These are phyloP conservation scores for Ogataea siamensis DNA, from an alignment of 805 yeast species.

Conservation along the genomic window DNA sequence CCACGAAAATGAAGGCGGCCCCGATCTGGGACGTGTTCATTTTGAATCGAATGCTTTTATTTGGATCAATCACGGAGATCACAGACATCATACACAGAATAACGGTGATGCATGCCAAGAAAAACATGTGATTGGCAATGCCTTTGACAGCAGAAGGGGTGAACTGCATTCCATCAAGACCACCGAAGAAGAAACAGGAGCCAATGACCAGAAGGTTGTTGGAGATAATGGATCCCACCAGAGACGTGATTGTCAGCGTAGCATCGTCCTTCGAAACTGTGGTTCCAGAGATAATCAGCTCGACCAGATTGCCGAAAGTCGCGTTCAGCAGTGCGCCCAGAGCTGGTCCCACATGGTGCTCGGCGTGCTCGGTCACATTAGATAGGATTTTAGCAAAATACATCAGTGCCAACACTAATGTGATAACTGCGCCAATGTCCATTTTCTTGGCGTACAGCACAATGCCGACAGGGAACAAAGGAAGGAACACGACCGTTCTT, in stretches of 20 bases:
- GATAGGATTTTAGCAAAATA: constrained; percentile 19
- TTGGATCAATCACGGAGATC: constrained; percentile 15
- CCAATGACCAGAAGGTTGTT: constrained; percentile 19
- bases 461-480: constrained; percentile 17
- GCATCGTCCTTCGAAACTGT: constrained; percentile 20
- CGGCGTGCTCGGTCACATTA: constrained; percentile 18
- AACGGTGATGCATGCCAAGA: constrained; percentile 11
- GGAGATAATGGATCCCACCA: constrained; percentile 18
- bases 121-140: constrained; percentile 15
- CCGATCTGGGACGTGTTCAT: constrained; percentile 19
- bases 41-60: constrained; percentile 12
- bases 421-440: constrained; percentile 17
- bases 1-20: constrained; percentile 15
- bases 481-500: constrained; percentile 16
- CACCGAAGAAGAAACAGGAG: constrained; percentile 19
- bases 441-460: constrained; percentile 14
- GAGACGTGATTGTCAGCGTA: constrained; percentile 16
- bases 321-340: constrained; percentile 17
- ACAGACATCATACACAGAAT: constrained; percentile 15
- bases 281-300: constrained; percentile 18
- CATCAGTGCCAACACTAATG: constrained; percentile 17
- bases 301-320: constrained; percentile 18
- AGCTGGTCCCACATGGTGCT: constrained; percentile 20
- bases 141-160: constrained; percentile 6
- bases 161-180: constrained; percentile 13